Base-by-base conservation (phyloP, 768 basidiomycete species). In the Auriculariales sp. region DNA sequence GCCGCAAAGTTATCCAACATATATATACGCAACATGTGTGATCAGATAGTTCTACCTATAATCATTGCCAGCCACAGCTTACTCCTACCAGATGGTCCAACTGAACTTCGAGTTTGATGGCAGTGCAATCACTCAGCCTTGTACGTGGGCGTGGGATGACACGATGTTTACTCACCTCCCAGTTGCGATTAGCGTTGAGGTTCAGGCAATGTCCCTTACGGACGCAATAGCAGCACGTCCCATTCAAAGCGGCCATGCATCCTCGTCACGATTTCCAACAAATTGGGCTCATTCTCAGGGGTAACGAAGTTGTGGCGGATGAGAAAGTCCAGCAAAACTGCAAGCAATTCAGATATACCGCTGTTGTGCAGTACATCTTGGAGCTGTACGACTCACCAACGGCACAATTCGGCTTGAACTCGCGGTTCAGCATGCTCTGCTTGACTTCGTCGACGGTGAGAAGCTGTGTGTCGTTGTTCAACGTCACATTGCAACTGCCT, bases 381-480 rank as follows among this genome's bases (percentile, higher is more conserved):
- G 28, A 22, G 7, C 22, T 12, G 7, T 17, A 15, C 46, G 12
- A 66, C 77, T 48, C 31, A 88, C 88, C 86, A 3, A 88, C 57
- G 3, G 83, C 90, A 56, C 90, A 95, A 58, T 99, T 98, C 1
- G 89, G 75, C 64, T 99, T 99, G 73, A 99, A 98, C 24, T 81
- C 62, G 0, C 81, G 81, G 6, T 66, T 63, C 28, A 74, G 75
- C 67, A 98, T 77, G 47, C 73, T 77, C 32, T 67, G 52, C 4
- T 84, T 67, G 15, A 93, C 73, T 28, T 76, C 71, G 1, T 73
- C 69, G 34, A 90, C 65, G 2, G 75, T 62, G 35, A 90, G 67
- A 22, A 94, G 69, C 88, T 93, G 51, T 10, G 27, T 32, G 17
- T 29, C 22, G 28, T 29, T 28, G 19, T 15, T 39, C 27, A 5